These are phyloP conservation scores for Eucalyptus grandis DNA, from an alignment of 345 rosid species.

Conservation along the genomic window DNA sequence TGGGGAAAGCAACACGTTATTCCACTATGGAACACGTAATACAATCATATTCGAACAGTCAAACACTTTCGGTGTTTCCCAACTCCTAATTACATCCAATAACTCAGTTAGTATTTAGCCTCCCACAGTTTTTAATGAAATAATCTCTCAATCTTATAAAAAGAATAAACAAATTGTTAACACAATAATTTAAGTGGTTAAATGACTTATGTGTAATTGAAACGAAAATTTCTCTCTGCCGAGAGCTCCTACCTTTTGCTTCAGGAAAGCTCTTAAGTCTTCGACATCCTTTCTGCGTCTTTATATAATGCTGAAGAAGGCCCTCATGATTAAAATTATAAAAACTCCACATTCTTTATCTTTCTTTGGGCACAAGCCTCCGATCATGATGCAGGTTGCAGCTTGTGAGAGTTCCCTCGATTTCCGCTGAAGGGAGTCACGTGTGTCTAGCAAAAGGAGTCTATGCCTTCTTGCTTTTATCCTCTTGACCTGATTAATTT, in stretches of 20 bases:
- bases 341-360: no score
- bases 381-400: neutral
- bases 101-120: neutral
- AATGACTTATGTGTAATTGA: neutral
- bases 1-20: neutral
- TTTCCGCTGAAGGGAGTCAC: neutral
- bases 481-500: neutral
- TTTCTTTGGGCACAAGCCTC: neutral
- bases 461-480: neutral
- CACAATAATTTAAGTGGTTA: neutral
- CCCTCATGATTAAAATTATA: neutral
- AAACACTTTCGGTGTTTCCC: neutral
- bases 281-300: neutral
- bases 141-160: neutral
- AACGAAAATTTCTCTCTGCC: neutral
- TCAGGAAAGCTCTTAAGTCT: neutral
- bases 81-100: no score
- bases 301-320: neutral
- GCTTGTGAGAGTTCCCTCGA: neutral
- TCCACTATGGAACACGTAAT: no score
- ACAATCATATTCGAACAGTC: neutral
- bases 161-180: neutral
- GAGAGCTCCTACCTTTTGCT: neutral
- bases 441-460: neutral
- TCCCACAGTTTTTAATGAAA: no score